phyloP scores from a whole-genome alignment of 495 filamentous ascomycete species.

The Penicillium manginii region DNA sequence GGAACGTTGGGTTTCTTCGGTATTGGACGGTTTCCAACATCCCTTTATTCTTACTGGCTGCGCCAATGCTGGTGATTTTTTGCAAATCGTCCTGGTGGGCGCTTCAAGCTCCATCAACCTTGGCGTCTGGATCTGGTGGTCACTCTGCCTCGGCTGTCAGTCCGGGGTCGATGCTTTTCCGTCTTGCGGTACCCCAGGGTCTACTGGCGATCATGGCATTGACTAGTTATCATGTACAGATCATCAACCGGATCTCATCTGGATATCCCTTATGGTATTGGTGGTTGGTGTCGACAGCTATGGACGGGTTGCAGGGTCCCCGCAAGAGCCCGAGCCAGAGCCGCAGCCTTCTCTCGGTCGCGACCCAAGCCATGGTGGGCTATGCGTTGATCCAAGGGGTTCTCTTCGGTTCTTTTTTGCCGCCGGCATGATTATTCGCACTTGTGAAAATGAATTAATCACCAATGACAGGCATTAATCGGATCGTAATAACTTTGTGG shows the following conservation, averaged over 20 bases:
- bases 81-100: slow-evolving; percentile 60
- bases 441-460: background rate
- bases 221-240: slow-evolving; percentile 87
- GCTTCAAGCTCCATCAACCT: slow-evolving; percentile 29
- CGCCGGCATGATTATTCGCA: slow-evolving; percentile 65
- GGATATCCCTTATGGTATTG: slow-evolving; percentile 91
- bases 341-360: slow-evolving; percentile 27
- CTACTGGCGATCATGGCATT: slow-evolving; percentile 71
- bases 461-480: no score
- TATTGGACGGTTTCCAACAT: slow-evolving; percentile 91
- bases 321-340: slow-evolving; percentile 14
- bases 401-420: slow-evolving; percentile 90
- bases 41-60: slow-evolving; percentile 83
- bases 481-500: background rate
- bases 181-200: slow-evolving; percentile 69
- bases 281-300: slow-evolving; percentile 61
- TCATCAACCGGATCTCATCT: slow-evolving; percentile 86
- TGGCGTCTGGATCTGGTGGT: slow-evolving; percentile 17
- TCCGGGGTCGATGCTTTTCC: slow-evolving; percentile 54
- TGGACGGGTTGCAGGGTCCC: slow-evolving; percentile 25
- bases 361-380: slow-evolving; percentile 71
- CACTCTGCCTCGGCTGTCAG: slow-evolving; percentile 28
- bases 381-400: slow-evolving; percentile 82
- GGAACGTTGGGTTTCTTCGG: slow-evolving; percentile 82
- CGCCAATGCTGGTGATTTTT: slow-evolving; percentile 76